Base-by-base conservation (phyloP, 768 basidiomycete genomes). In the Naematelia aurantialba region DNA sequence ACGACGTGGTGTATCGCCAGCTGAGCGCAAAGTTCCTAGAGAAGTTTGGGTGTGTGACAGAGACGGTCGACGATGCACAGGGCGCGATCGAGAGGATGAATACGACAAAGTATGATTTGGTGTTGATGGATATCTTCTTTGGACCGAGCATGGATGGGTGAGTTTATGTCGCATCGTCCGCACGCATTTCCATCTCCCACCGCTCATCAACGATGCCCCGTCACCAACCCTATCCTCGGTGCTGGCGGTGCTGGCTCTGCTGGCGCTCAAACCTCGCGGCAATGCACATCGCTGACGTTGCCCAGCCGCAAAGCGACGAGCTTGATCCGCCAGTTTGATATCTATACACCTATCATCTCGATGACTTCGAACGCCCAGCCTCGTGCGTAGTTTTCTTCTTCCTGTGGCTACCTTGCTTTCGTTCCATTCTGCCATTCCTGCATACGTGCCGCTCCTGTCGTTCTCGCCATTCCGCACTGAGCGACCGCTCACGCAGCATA, bases 301-400 rank as follows among this genome's bases (percentile, higher is more conserved):
- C 39, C 31, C 26, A 75, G 69, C 21, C 63, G 67, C 24, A 69
- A 73, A 58, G 94, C 94, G 10, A 97, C 94, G 34, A 90, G 86
- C 58, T 77, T 97, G 68, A 96, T 98, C 66, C 83, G 94, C 17
- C 89, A 92, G 79, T 98, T 97, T 73, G 92, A 97, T 79, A 85
- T 86, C 58, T 87, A 87, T 80, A 96, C 93, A 44, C 94, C 94
- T 3, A 97, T 98, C 75, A 96, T 98, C 65, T 94, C 91, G 22
- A 98, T 98, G 94, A 98, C 93, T 53, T 87, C 86, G 70, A 94
- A 92, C 76, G 90, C 89, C 55, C 88, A 90, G 68, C 91, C 92
- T 25, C 87, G 88, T 78, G 89, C 94, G 76, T 69, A 10, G 1
- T 4, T 34, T 34, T 44, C 39, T n/a, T 55, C 39, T 25, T 55